Percentiles rank a stretch among this genome's conserved stretches.
Evolutionary conservation across 495 filamentous ascomycete genomes (phyloP).

Genomic region (Terfezia boudieri): DNA sequence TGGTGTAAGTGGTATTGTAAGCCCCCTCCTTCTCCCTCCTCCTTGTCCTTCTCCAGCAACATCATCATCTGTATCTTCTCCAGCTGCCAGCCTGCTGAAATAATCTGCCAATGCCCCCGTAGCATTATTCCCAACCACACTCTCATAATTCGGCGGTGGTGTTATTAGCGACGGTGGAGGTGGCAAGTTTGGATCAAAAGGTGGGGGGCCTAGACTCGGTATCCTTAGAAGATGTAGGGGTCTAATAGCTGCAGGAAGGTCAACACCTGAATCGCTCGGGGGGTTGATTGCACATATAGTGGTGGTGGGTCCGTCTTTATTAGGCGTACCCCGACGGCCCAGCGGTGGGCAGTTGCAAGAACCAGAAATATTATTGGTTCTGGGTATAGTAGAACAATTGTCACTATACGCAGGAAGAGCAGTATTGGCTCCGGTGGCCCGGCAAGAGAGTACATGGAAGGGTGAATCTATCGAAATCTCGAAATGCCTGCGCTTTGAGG

Average conservation of each 20-base stretch:
- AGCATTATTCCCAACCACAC: constrained; percentile 38
- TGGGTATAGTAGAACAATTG: constrained; percentile 35
- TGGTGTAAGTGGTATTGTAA: constrained; percentile 37
- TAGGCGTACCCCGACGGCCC: background rate
- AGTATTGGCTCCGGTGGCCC: constrained; percentile 76
- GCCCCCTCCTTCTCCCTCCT: constrained; percentile 29
- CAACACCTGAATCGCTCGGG: constrained; percentile 18
- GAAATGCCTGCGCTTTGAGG: constrained; percentile 71
- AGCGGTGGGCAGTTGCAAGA: constrained; percentile 13
- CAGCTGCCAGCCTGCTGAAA: constrained; percentile 47
- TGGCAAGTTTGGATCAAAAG: constrained; percentile 74
- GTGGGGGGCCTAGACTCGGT: constrained; percentile 74
- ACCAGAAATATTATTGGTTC: constrained; percentile 48
- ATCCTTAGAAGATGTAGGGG: constrained; percentile 79
- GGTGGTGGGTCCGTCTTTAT: constrained; percentile 14
- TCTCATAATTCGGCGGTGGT: constrained; percentile 73
- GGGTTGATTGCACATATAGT: constrained; percentile 1
- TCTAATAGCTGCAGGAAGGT: constrained; percentile 21
- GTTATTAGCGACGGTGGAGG: constrained; percentile 48
- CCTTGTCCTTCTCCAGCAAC: constrained; percentile 10
- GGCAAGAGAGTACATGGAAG: constrained; percentile 87
- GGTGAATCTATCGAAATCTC: constrained; percentile 98
- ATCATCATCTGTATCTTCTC: constrained; percentile 27
- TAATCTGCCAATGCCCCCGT: constrained; percentile 63
- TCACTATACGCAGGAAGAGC: constrained; percentile 60